Evolutionary conservation across 495 filamentous ascomycete species (phyloP), one percentile per base, ranked within the genome.

Genomic region (Penicillium manginii): DNA sequence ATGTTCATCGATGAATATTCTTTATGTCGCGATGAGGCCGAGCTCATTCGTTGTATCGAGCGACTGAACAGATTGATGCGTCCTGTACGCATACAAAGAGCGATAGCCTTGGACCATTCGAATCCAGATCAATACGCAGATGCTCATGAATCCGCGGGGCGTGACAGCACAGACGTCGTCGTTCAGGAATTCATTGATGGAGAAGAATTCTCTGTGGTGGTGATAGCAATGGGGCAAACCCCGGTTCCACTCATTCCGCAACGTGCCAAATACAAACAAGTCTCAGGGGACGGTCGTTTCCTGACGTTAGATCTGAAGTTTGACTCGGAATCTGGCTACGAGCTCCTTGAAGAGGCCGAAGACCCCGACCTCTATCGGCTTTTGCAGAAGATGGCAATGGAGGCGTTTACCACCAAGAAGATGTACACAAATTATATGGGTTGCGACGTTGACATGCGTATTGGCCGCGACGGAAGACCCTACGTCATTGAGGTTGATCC

Each of bases 391-490:
- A 54, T 45, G 3, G 60, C 60, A 1, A 7, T 63, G n/a, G 60
- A 63, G 52, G 55, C 60, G 1, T 63, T 63, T n/a, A 45, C 45
- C 8, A 52, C 55, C 2, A 50, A 35, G 17, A 52, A 45, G 21
- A 55, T 59, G 32, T 54, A 52, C 15, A 49, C 39, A 11, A 63
- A 54, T 45, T 22, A 47, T 39, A 63, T 63, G 60, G 60, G 60
- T 7, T 63, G 60, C 12, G 60, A 63, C 39, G 60, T 63, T 5
- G 60, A 63, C 32, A 55, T 63, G 47, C 51, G 60, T 7, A 54
- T 63, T 17, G 42, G 55, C 5, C 14, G 17, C 3, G 39, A 58
- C 40, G 57, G 51, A 1, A 50, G 43, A 54, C 51, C 51, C 29
- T 59, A 54, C 40, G 57, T 54, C 3, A 59, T 59, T 26, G 57